phyloP scores from a whole-genome alignment of 225 moss, liverwort and hornwort species.

The Physcomitrium patens region DNA sequence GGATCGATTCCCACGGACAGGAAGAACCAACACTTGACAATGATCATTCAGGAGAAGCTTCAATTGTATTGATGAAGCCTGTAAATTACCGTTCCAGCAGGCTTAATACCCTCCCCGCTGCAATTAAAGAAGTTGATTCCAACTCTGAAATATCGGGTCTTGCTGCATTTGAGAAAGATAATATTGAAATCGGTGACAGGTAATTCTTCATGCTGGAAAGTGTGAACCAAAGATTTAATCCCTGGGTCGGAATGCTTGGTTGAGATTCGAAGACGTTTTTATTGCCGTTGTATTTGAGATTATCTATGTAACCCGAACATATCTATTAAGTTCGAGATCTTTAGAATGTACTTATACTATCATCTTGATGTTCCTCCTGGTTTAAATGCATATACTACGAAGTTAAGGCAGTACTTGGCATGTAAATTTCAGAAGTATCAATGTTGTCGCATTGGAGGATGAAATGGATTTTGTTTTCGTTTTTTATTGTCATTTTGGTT shows the following conservation, averaged over 20 bases:
- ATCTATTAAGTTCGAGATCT: too few species aligned
- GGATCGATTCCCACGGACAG: constrained; percentile 26
- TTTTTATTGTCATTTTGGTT: neutral
- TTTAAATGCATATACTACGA: too few species aligned
- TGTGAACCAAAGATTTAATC: neutral
- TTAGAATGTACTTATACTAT: too few species aligned
- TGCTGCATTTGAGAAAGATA: constrained; percentile 34
- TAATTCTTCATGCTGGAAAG: constrained; percentile 3
- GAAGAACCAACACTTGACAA: constrained; percentile 23
- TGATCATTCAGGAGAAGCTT: constrained; percentile 48
- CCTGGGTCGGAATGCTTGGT: constrained; percentile 1
- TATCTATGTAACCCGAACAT: too few species aligned
- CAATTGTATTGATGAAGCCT: constrained; percentile 65
- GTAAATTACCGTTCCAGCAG: constrained; percentile 26
- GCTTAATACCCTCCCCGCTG: neutral
- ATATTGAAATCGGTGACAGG: constrained; percentile 43
- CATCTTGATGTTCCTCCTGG: too few species aligned
- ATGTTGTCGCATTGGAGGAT: too few species aligned
- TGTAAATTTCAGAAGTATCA: too few species aligned
- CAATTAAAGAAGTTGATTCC: constrained; percentile 35
- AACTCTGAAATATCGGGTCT: constrained; percentile 22
- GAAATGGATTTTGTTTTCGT: neutral
- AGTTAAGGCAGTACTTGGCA: too few species aligned
- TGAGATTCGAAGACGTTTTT: neutral
- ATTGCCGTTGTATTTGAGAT: too few species aligned